Evolutionary conservation across 2,329 filamentous ascomycete genomes (phyloP).

Genomic region (Fusarium nodosum): DNA sequence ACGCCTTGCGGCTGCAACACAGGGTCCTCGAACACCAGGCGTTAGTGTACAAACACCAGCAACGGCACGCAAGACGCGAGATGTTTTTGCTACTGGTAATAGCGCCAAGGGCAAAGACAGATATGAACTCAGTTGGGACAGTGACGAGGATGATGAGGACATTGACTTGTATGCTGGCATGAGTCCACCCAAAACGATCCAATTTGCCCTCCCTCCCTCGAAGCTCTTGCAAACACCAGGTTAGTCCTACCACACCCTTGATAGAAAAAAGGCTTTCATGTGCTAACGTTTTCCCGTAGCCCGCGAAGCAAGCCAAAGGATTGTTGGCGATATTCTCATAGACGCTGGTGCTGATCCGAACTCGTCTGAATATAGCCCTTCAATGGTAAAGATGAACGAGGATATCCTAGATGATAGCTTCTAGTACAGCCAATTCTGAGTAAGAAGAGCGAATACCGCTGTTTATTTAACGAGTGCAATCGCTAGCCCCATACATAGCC

Average conservation of each 20-base stretch:
- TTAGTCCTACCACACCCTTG: conserved; percentile 55
- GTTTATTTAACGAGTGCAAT: conserved; percentile 2
- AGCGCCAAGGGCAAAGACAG: conserved; percentile 52
- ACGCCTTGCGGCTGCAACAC: conserved; percentile 59
- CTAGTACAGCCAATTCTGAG: conserved; percentile 48
- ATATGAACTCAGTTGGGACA: conserved; percentile 79
- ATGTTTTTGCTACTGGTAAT: conserved; percentile 60
- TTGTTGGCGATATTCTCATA: conserved; percentile 83
- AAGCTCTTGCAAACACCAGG: conserved; percentile 85
- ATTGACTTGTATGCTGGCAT: conserved; percentile 75
- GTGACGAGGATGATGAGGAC: conserved; percentile 77
- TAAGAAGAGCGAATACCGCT: neutral
- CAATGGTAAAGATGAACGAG: conserved; percentile 74
- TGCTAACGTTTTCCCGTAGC: conserved; percentile 60
- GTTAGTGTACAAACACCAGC: conserved; percentile 86
- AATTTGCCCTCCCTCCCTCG: conserved; percentile 83
- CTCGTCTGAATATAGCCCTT: conserved; percentile 72
- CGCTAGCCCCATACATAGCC: conserved; percentile 13
- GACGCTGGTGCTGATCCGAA: conserved; percentile 77
- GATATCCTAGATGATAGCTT: conserved; percentile 74
- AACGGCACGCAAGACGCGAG: conserved; percentile 63
- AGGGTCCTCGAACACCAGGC: conserved; percentile 78
- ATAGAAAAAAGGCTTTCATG: no score
- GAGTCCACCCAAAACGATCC: conserved; percentile 94
- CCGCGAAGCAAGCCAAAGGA: conserved; percentile 82